Evolutionary conservation across 2,329 filamentous ascomycete species (phyloP).

Genomic region (Aureobasidium melanogenum): DNA sequence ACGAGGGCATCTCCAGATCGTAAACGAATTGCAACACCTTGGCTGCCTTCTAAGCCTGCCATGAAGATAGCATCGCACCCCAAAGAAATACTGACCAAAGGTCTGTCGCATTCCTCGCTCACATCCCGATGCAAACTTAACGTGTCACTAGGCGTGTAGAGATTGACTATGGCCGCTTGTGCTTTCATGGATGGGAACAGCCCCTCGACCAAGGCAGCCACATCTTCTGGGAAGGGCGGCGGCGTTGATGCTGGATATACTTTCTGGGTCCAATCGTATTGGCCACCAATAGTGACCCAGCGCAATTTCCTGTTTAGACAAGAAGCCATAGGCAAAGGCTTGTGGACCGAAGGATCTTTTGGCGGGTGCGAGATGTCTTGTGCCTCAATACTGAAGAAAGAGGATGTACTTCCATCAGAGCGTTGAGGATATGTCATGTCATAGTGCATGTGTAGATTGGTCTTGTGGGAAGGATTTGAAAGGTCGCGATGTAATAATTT

Average conservation of each 20-base stretch:
- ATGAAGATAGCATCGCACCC: slow-evolving; percentile 89
- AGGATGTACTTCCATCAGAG: slow-evolving; percentile 30
- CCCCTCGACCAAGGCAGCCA: slow-evolving; percentile 55
- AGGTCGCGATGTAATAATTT: slow-evolving; percentile 72
- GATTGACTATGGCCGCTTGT: slow-evolving; percentile 87
- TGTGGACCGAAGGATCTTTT: slow-evolving; percentile 65
- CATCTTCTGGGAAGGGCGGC: slow-evolving; percentile 65
- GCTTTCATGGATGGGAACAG: slow-evolving; percentile 71
- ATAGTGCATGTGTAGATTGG: slow-evolving; percentile 85
- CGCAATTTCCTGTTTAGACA: slow-evolving; percentile 73
- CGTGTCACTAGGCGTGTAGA: slow-evolving; percentile 84
- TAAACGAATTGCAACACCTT: slow-evolving; percentile 52
- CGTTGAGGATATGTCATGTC: slow-evolving; percentile 53
- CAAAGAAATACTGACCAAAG: slow-evolving; percentile 75
- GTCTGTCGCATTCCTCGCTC: slow-evolving; percentile 70
- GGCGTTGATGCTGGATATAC: slow-evolving; percentile 62
- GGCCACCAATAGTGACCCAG: slow-evolving; percentile 90
- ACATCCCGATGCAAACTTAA: slow-evolving; percentile 92
- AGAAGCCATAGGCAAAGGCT: slow-evolving; percentile 58
- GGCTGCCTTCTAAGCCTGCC: slow-evolving; percentile 49
- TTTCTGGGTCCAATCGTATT: slow-evolving; percentile 93
- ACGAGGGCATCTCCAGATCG: slow-evolving; percentile 83
- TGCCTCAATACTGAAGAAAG: slow-evolving; percentile 44
- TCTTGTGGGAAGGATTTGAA: slow-evolving; percentile 63
- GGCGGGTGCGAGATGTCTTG: slow-evolving; percentile 37